Conservation (phyloP, 23 red algal genomes). For the Pyropia haitanensis region DNA sequence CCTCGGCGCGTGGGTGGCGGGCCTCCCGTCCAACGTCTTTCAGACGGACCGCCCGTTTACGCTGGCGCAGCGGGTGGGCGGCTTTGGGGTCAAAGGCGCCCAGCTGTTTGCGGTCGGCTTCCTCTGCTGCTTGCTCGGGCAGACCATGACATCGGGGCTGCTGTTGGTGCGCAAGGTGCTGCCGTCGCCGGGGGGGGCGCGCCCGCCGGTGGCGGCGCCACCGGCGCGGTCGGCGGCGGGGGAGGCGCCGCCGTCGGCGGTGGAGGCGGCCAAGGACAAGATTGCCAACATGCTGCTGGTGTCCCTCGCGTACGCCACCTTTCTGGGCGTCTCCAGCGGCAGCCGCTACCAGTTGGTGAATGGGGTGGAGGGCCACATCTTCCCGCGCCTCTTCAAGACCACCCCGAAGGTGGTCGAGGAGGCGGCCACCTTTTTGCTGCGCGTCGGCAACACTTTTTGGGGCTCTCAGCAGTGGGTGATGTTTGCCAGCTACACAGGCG, state of each 20-base stretch:
- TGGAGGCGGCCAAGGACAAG: conserved; percentile 34
- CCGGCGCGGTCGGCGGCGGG: too few species aligned
- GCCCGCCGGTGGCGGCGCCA: too few species aligned
- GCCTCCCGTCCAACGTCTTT: conserved; percentile 86
- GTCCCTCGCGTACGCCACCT: conserved; percentile 73
- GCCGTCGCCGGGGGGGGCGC: too few species aligned
- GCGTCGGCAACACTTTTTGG: conserved; percentile 95
- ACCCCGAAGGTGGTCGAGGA: conserved; percentile 46
- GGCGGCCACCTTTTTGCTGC: conserved; percentile 56
- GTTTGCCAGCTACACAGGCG: conserved; percentile 84
- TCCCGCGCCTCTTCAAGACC: conserved; percentile 69
- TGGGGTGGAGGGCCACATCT: conserved; percentile 91
- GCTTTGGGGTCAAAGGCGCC: conserved; percentile 60
- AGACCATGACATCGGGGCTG: conserved; percentile 61
- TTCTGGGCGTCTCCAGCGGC: conserved; percentile 67
- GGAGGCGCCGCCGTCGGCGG: not conserved
- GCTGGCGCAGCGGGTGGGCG: conserved; percentile 55
- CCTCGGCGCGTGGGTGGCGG: conserved; percentile 33
- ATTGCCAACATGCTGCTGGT: conserved; percentile 60
- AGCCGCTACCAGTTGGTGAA: conserved; percentile 96
- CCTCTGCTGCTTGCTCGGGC: conserved; percentile 64
- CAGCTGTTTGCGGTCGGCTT: conserved; percentile 81
- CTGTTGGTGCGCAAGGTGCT: conserved; percentile 43
- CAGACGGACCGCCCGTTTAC: conserved; percentile 88
- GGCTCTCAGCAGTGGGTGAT: conserved; percentile 96